These are phyloP conservation scores for Lentinus brumalis DNA, from an alignment of 768 basidiomycete species.

Conservation along the genomic window DNA sequence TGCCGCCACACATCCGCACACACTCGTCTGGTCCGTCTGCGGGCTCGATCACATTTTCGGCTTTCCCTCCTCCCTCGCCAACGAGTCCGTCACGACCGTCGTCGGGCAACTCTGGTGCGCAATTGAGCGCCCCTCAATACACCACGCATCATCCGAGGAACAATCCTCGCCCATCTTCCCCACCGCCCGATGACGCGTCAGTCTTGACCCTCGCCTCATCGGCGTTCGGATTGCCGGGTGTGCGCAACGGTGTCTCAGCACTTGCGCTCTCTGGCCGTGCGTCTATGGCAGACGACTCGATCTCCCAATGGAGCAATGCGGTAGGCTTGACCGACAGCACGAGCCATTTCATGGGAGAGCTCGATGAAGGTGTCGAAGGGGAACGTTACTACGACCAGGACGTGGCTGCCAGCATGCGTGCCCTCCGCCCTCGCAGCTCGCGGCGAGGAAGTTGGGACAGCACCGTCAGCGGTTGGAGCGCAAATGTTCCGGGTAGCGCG, in stretches of 20 bases:
- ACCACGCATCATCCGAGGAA: conserved; percentile 93
- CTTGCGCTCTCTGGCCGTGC: conserved; percentile 23
- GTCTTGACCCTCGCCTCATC: conserved; percentile 92
- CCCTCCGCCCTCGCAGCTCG: conserved; percentile 84
- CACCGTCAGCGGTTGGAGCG: conserved; percentile 87
- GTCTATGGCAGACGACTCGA: conserved; percentile 54
- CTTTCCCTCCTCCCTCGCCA: conserved; percentile 53
- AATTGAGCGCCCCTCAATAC: conserved; percentile 84
- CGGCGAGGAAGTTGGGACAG: conserved; percentile 92
- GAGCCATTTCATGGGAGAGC: conserved; percentile 64
- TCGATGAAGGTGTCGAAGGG: conserved; percentile 42
- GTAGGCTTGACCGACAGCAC: conserved; percentile 53
- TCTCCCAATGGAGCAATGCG: conserved; percentile 65
- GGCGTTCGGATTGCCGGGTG: conserved; percentile 76
- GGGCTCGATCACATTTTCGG: conserved; percentile 73
- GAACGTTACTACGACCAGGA: conserved; percentile 57
- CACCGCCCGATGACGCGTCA: conserved; percentile 90
- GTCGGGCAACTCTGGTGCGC: conserved; percentile 29
- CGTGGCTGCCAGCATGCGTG: conserved; percentile 85
- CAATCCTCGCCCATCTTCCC: conserved; percentile 91
- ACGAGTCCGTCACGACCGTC: conserved; percentile 46
- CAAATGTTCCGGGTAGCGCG: conserved; percentile 48
- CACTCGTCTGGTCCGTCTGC: conserved; percentile 59
- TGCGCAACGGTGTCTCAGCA: conserved; percentile 43
- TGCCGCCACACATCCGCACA: conserved; percentile 60